A percentile compares a stretch with the other conserved stretches of the same genome.
Conservation (phyloP, 768 basidiomycete species). For the Termitomyces sp. region DNA sequence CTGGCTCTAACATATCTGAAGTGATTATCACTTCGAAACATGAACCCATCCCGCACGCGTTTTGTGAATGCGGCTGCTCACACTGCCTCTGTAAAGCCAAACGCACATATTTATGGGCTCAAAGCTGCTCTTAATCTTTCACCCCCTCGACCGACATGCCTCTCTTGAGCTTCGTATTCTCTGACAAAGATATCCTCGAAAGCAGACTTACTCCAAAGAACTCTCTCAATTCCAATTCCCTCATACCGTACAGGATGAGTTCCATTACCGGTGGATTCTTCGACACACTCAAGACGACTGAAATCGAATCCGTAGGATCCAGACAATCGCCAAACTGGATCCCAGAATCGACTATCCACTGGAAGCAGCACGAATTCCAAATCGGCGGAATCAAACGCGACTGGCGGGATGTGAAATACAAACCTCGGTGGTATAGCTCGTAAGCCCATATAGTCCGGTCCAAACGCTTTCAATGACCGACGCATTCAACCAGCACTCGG, state of each 20-base stretch:
- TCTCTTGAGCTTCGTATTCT: not conserved
- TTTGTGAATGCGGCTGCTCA: no score
- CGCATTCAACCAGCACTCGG: no score
- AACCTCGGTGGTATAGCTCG: accelerated
- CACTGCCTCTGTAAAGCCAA: no score
- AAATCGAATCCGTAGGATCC: not conserved
- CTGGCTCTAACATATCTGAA: no score
- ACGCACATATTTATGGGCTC: no score
- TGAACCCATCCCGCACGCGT: no score
- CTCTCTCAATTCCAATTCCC: not conserved
- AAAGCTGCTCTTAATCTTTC: not conserved
- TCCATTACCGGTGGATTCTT: not conserved
- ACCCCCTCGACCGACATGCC: not conserved
- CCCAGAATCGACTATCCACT: not conserved
- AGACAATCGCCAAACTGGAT: not conserved
- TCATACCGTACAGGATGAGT: not conserved
- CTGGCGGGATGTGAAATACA: not conserved
- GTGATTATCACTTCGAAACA: no score
- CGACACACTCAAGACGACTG: not conserved
- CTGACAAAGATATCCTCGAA: not conserved
- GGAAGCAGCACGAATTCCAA: no score
- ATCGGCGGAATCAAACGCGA: not conserved
- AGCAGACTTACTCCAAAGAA: not conserved
- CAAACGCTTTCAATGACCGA: no score
- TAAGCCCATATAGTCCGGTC: no score